Evolutionary conservation across 129 eudicot species (phyloP).

Genomic region (Arctium minus): DNA sequence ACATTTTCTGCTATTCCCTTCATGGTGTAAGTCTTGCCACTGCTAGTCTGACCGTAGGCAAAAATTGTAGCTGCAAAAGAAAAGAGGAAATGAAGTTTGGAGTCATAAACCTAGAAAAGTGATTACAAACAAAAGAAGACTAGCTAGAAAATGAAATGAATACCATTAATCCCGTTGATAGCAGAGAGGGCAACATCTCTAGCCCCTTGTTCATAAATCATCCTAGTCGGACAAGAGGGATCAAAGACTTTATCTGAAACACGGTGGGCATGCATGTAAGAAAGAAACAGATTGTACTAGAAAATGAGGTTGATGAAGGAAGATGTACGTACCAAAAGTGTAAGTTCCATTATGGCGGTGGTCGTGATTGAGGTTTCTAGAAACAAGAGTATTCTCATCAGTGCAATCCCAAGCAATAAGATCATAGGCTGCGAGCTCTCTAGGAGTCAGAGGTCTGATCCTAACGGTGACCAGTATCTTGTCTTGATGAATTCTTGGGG

Average conservation of each 20-base stretch:
- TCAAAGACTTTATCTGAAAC: slow-evolving; percentile 71
- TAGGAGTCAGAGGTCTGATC: slow-evolving; percentile 68
- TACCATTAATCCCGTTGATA: slow-evolving; percentile 87
- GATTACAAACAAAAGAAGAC: background rate
- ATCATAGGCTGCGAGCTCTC: slow-evolving; percentile 76
- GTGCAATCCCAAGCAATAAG: slow-evolving; percentile 82
- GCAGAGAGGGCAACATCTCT: slow-evolving; percentile 97
- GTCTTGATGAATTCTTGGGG: slow-evolving; percentile 57
- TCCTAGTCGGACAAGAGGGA: slow-evolving; percentile 55
- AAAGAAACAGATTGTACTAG: background rate
- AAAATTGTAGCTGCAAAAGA: slow-evolving; percentile 81
- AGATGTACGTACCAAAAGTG: slow-evolving; percentile 53
- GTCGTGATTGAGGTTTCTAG: slow-evolving; percentile 63
- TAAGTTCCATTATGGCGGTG: slow-evolving; percentile 50
- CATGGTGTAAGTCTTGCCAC: slow-evolving; percentile 98
- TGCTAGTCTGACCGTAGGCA: slow-evolving; percentile 98
- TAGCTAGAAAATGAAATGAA: background rate
- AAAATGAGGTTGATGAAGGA: background rate
- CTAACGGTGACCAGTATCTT: slow-evolving; percentile 87
- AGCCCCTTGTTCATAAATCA: slow-evolving; percentile 87
- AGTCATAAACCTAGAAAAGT: background rate
- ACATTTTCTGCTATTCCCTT: slow-evolving; percentile 84
- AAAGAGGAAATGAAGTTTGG: background rate
- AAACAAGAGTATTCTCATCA: slow-evolving; percentile 58
- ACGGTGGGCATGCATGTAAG: background rate